phyloP scores from a whole-genome alignment of 495 filamentous ascomycete genomes.

The Hyaloscypha hepaticicola region DNA sequence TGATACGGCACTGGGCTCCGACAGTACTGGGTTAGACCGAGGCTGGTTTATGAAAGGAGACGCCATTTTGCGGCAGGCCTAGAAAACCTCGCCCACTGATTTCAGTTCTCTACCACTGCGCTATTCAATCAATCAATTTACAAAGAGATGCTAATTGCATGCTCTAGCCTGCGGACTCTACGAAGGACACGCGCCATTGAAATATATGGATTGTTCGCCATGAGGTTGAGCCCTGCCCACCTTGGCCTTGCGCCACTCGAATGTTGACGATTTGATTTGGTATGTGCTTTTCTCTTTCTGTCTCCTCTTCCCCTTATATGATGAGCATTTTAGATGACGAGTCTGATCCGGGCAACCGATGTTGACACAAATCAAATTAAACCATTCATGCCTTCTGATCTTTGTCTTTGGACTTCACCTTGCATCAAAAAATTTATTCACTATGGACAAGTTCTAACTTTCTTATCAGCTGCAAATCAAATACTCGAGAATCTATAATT shows the following conservation, averaged over 20 bases:
- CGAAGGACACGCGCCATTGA: neutral
- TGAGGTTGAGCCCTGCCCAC: neutral
- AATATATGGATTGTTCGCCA: neutral
- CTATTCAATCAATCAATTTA: neutral
- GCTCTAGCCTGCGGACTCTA: neutral
- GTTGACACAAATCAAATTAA: constrained; percentile 61
- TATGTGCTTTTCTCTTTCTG: constrained; percentile 17
- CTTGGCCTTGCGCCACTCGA: neutral
- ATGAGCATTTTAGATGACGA: constrained; percentile 83
- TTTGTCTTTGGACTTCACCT: constrained; percentile 8
- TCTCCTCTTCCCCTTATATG: constrained; percentile 38
- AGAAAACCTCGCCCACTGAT: constrained; percentile 99
- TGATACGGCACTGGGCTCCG: constrained; percentile 99
- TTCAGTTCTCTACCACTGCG: constrained; percentile 8
- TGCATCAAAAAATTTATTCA: neutral
- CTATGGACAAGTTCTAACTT: neutral
- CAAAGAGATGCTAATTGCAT: neutral
- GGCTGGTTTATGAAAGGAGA: constrained; percentile 59
- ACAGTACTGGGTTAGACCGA: constrained; percentile 40
- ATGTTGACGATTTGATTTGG: constrained; percentile 7
- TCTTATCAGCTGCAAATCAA: neutral
- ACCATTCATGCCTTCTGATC: constrained; percentile 83
- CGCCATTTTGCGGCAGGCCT: constrained; percentile 97
- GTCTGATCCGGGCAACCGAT: constrained; percentile 83
- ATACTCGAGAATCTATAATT: neutral